Evolutionary conservation across 805 yeast species (phyloP), one percentile per base, ranked within the genome.

Genomic region (Metschnikowia arizonensis): DNA sequence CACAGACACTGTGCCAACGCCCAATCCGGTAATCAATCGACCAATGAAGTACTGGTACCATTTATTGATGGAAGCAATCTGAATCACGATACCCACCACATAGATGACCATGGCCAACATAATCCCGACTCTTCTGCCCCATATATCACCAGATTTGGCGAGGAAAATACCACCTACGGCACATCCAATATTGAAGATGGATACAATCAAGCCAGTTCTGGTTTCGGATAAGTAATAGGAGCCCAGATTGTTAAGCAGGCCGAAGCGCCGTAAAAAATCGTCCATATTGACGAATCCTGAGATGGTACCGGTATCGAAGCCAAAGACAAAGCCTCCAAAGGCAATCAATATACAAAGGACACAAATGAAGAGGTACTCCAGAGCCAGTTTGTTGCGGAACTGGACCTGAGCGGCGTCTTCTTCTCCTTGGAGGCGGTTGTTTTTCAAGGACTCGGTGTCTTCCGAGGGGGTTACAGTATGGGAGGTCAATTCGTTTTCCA

Each of bases 291-390:
- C 79, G 56, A 83, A 79, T 53, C 88, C 88, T 33, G 85, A 81
- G 63, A 82, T 78, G 52, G 88, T 82, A 69, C 88, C 89, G 42
- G 87, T 83, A 69, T 83, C 89, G 76, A 83, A 83, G 49, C 89
- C 89, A 58, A 81, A 83, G 36, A 83, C 82, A 60, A 79, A 83
- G 38, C 89, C 90, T 68, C 88, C 88, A 51, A 83, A 83, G 26
- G 88, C 85, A 52, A 83, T 78, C 44, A 78, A 56, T n/a, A 72
- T 55, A 63, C 88, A 81, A 46, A 68, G 64, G 10, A 63, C 24
- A 63, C 66, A 42, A 58, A 68, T 64, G 18, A 62, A 52, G 6
- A 61, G 29, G 46, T 69, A 65, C 30, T 52, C 54, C 24, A 42
- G 40, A 24, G 48, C 50, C 7, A 43, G 45, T 48, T 54, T 52